Evolutionary conservation across 768 basidiomycete species (phyloP).

Genomic region (Mycena metata): DNA sequence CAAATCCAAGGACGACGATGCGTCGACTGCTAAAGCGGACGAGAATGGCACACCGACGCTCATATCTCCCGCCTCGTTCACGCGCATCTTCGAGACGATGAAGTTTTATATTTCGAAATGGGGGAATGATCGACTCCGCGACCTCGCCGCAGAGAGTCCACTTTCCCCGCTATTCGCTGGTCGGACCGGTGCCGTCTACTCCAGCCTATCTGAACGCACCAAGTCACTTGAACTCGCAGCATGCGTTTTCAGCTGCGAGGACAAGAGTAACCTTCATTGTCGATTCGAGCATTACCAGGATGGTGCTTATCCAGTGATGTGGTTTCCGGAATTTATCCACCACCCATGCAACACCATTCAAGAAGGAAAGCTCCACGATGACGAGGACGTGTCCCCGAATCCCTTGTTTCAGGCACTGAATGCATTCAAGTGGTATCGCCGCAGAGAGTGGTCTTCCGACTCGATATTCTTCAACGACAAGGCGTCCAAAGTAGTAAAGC

Average conservation of each 20-base stretch:
- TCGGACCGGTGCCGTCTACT: neutral
- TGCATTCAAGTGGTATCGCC: conserved; percentile 25
- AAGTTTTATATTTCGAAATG: conserved; percentile 17
- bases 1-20: conserved; percentile 5
- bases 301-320: conserved; percentile 41
- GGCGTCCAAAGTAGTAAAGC: conserved; percentile 46
- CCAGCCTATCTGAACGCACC: neutral
- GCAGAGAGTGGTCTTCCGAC: conserved; percentile 43
- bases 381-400: conserved; percentile 28
- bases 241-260: conserved; percentile 48
- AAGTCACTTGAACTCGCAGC: conserved; percentile 38
- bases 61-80: conserved; percentile 32
- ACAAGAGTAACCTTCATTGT: neutral
- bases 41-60: neutral
- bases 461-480: conserved; percentile 47
- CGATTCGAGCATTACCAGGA: conserved; percentile 17
- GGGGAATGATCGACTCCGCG: conserved; percentile 11
- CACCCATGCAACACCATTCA: conserved; percentile 48
- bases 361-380: conserved; percentile 8
- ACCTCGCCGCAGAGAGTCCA: neutral
- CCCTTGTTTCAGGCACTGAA: conserved; percentile 31
- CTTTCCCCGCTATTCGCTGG: neutral
- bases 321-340: conserved; percentile 52
- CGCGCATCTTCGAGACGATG: conserved; percentile 26
- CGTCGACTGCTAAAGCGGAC: neutral